Evolutionary conservation across 495 filamentous ascomycete species (phyloP), one percentile per base, ranked within the genome.

Genomic region (Paragyromitra xinjiangensis): DNA sequence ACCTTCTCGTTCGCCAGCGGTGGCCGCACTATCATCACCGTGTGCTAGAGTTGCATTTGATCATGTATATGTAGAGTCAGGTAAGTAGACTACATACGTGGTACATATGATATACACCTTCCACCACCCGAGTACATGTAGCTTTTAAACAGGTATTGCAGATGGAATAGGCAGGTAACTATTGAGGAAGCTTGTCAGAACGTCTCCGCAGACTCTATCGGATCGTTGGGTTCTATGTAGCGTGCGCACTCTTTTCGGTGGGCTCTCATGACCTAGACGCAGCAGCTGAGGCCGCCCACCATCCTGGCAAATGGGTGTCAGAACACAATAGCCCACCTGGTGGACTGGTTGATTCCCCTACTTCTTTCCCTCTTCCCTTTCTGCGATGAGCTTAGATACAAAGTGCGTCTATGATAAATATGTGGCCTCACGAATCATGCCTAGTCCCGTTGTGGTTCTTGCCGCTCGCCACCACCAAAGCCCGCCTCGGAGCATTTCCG

Each of bases 381-480:
- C 56, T 44, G 56, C 44, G 12, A 69, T 70, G 65, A 59, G 53
- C 37, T 42, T 69, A 22, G 1, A 58, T 45, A n/a, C 5, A 9
- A 40, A 62, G n/a, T 62, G 34, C 19, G 26, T 34, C 29, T 39
- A 22, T 19, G n/a, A 37, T 34, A 6, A 51, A 73, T 77, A 77
- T 77, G 74, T 77, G 74, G 74, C 74, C 74, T 66, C 69, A 77
- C 14, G 44, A 63, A 58, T 39, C n/a, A 59, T 22, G n/a, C 71
- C 50, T 53, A 55, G 26, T 70, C 64, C 40, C 29, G 44, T 37
- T 58, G 69, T 39, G 44, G 56, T 64, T 22, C 69, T 69, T 66
- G 62, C 70, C 61, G 44, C 66, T 55, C 26, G 45, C 34, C 73
- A 65, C 68, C 48, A 37, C 37, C 39, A 71, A 71, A 71, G 22